phyloP scores from a whole-genome alignment of 1,284 basidiomycete species.

The Cystobasidium slooffiae region DNA sequence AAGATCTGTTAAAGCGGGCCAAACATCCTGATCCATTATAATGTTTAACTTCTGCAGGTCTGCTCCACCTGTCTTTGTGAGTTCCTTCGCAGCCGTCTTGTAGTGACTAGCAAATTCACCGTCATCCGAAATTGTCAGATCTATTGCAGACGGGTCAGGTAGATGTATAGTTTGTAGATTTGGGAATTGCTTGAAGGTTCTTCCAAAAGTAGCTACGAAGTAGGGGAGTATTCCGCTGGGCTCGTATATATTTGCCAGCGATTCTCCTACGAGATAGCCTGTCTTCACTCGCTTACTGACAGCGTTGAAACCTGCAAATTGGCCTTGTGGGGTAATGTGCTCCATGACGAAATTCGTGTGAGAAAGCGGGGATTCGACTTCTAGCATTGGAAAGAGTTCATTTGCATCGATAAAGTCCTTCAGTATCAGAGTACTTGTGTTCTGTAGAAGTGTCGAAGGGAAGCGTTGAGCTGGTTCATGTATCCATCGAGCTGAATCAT shows the following conservation, averaged over 20 bases:
- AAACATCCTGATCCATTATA: slow-evolving; percentile 18
- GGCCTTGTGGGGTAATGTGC: not conserved
- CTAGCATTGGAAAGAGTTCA: slow-evolving; percentile 15
- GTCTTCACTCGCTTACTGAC: not conserved
- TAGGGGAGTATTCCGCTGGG: not conserved
- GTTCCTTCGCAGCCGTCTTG: not conserved
- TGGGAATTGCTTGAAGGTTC: slow-evolving; percentile 5
- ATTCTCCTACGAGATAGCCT: slow-evolving; percentile 7
- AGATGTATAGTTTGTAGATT: slow-evolving; percentile 9
- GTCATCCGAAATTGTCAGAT: not conserved
- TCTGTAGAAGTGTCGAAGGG: slow-evolving; percentile 5
- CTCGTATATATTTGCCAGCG: not conserved
- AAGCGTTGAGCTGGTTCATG: slow-evolving; percentile 23
- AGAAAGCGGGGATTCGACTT: not conserved
- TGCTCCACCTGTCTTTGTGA: not conserved
- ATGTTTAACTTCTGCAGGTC: not conserved
- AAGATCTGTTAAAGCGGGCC: not conserved
- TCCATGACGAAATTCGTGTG: not conserved
- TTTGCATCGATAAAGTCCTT: not conserved
- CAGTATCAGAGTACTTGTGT: not conserved
- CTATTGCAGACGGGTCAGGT: slow-evolving; percentile 1
- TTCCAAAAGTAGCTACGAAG: not conserved
- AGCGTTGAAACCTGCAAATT: too few species aligned
- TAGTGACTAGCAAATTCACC: not conserved
- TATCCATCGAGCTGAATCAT: slow-evolving; percentile 1